Percentiles rank a stretch among this genome's conserved stretches.
phyloP scores from a whole-genome alignment of 495 filamentous ascomycete species.

The Penicillium crystallinum region DNA sequence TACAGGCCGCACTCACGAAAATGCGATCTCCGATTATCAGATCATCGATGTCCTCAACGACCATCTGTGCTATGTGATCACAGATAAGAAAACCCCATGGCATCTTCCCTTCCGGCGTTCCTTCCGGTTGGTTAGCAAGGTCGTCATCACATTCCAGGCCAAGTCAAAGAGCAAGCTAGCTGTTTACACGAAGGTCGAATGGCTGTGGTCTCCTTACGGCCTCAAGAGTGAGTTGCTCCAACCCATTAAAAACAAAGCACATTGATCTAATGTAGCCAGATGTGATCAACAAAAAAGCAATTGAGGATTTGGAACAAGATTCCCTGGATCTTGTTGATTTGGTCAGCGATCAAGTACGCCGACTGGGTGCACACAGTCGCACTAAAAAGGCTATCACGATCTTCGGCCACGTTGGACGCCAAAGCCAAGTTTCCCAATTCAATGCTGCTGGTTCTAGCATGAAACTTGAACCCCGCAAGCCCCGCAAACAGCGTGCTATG shows the following conservation, averaged over 20 bases:
- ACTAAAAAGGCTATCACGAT: constrained; percentile 88
- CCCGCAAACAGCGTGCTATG: constrained; percentile 63
- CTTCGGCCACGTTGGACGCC: constrained; percentile 80
- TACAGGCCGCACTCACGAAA: constrained; percentile 45
- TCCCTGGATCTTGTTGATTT: constrained; percentile 81
- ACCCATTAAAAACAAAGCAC: constrained; percentile 1
- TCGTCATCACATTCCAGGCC: constrained; percentile 87
- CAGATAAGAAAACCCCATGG: constrained; percentile 84
- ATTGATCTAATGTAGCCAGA: constrained; percentile 24
- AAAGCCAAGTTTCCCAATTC: constrained; percentile 62
- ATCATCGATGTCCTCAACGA: constrained; percentile 89
- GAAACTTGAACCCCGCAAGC: constrained; percentile 41
- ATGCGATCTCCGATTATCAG: constrained; percentile 71
- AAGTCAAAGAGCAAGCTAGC: constrained; percentile 91
- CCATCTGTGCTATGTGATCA: constrained; percentile 91
- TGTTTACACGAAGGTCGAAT: constrained; percentile 81
- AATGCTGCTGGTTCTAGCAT: constrained; percentile 36
- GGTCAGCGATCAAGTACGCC: constrained; percentile 79
- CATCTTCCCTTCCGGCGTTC: constrained; percentile 74
- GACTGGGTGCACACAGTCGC: constrained; percentile 68
- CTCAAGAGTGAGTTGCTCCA: constrained; percentile 47
- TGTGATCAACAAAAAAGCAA: constrained; percentile 74
- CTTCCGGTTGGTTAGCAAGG: constrained; percentile 82
- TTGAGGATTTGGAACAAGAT: constrained; percentile 73
- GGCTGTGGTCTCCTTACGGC: constrained; percentile 63